Evolutionary conservation across 768 basidiomycete genomes (phyloP).

Genomic region (Pulveroboletus ravenelii): DNA sequence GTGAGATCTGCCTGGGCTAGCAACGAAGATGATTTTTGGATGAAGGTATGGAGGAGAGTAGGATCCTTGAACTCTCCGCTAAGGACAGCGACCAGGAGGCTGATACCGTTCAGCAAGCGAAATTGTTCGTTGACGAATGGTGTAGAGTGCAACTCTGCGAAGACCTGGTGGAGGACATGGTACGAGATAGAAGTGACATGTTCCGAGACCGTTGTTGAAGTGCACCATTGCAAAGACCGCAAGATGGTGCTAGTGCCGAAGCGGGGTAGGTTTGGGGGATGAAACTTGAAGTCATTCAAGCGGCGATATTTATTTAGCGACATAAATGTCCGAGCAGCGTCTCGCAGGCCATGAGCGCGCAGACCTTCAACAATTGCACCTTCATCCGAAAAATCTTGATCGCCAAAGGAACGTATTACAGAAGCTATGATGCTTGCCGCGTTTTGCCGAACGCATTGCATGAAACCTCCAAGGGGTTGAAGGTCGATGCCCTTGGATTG

Average conservation of each 20-base stretch:
- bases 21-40: conserved; percentile 62
- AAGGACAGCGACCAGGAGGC: conserved; percentile 67
- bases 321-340: conserved; percentile 43
- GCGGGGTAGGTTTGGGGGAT: conserved; percentile 64
- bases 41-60: conserved; percentile 61
- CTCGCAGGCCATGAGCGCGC: conserved; percentile 30
- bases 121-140: conserved; percentile 82
- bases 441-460: conserved; percentile 36
- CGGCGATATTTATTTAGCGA: conserved; percentile 50
- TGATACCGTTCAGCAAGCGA: conserved; percentile 67
- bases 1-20: conserved; percentile 66
- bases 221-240: conserved; percentile 58
- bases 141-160: conserved; percentile 58
- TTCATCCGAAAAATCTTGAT: conserved; percentile 55
- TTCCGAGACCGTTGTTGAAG: conserved; percentile 35
- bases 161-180: conserved; percentile 70
- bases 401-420: conserved; percentile 59
- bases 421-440: conserved; percentile 55
- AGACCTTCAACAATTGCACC: conserved; percentile 50
- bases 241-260: conserved; percentile 49
- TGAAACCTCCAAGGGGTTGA: conserved; percentile 30
- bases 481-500: conserved; percentile 30
- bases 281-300: conserved; percentile 43
- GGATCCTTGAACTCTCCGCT: conserved; percentile 50
- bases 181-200: conserved; percentile 60